These are phyloP conservation scores for Penicillium corylophilum DNA, from an alignment of 2,329 filamentous ascomycete genomes.

Conservation along the genomic window DNA sequence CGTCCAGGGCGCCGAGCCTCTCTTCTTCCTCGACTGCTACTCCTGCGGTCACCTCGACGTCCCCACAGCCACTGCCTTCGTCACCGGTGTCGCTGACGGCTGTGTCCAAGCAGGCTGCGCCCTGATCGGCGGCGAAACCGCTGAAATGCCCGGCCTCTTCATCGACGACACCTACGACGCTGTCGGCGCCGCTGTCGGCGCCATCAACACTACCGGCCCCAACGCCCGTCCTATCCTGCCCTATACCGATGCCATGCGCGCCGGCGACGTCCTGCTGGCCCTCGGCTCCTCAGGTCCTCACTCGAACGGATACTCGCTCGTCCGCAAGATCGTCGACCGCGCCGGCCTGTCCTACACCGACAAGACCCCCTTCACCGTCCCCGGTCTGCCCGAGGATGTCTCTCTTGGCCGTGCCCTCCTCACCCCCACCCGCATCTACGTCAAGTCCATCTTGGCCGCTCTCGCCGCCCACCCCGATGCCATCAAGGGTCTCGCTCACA, in stretches of 20 bases:
- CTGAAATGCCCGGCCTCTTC: slow-evolving; percentile 98
- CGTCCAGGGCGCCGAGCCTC: slow-evolving; percentile 88
- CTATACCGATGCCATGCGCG: slow-evolving; percentile 69
- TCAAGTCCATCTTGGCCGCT: slow-evolving; percentile 72
- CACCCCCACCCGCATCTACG: slow-evolving; percentile 91
- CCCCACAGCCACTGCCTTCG: slow-evolving; percentile 75
- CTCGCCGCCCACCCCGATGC: slow-evolving; percentile 51
- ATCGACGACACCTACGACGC: slow-evolving; percentile 86
- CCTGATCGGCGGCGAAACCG: slow-evolving; percentile 94
- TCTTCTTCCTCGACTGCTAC: slow-evolving; percentile 98
- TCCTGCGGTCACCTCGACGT: slow-evolving; percentile 86
- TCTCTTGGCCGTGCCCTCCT: slow-evolving; percentile 73
- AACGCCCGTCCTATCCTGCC: slow-evolving; percentile 68
- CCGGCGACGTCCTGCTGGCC: slow-evolving; percentile 82
- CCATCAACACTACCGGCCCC: slow-evolving; percentile 59
- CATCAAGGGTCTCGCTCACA: slow-evolving; percentile 92
- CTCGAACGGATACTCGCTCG: slow-evolving; percentile 97
- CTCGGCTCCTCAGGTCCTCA: slow-evolving; percentile 84
- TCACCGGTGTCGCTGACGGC: slow-evolving; percentile 84
- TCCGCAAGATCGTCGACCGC: slow-evolving; percentile 79
- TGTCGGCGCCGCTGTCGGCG: slow-evolving; percentile 84
- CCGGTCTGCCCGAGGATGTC: slow-evolving; percentile 62
- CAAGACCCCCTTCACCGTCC: slow-evolving; percentile 70
- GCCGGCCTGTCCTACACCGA: slow-evolving; percentile 70
- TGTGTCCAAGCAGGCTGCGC: slow-evolving; percentile 84